A percentile compares a stretch with the other conserved stretches of the same genome.
These are phyloP conservation scores for Fusarium sp. DNA, from an alignment of 2,329 filamentous ascomycete genomes.

Conservation along the genomic window DNA sequence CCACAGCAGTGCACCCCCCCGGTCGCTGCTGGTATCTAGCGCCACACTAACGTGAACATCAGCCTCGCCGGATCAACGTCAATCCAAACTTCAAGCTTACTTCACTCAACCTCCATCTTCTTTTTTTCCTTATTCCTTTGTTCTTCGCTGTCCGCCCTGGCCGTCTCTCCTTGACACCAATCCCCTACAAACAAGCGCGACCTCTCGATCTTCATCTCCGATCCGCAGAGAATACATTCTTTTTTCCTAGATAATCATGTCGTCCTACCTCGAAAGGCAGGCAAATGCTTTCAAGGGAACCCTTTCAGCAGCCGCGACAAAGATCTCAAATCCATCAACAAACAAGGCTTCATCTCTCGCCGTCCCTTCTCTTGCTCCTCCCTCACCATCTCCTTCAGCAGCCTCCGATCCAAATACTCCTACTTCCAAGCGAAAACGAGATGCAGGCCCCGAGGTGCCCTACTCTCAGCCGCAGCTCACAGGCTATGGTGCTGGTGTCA, in stretches of 20 bases:
- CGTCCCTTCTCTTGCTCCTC: conserved; percentile 58
- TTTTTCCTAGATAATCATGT: conserved; percentile 57
- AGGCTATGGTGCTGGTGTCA: conserved; percentile 80
- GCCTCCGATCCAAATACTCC: conserved; percentile 70
- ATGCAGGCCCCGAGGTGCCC: conserved; percentile 60
- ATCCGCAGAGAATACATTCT: background rate
- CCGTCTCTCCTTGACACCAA: conserved; percentile 17
- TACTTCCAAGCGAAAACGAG: conserved; percentile 69
- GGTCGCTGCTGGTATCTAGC: conserved; percentile 1
- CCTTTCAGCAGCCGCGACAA: conserved; percentile 70
- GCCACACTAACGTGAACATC: conserved; percentile 31
- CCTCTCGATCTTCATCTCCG: background rate
- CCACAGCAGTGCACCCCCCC: background rate
- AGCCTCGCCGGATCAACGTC: conserved; percentile 42
- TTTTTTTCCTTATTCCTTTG: conserved; percentile 18
- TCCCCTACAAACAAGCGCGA: background rate
- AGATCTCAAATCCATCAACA: conserved; percentile 62
- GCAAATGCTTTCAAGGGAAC: conserved; percentile 69
- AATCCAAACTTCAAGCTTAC: conserved; percentile 29
- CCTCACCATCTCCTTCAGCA: conserved; percentile 70
- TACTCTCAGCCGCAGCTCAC: conserved; percentile 82
- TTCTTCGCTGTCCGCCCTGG: conserved; percentile 5
- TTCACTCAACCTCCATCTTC: background rate
- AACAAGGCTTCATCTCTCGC: conserved; percentile 47
- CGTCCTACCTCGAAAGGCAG: conserved; percentile 71